Evolutionary conservation across 1,139 yeast genomes (phyloP), one percentile per base, ranked within the genome.

Genomic region (Geotrichum citri-aurantii): DNA sequence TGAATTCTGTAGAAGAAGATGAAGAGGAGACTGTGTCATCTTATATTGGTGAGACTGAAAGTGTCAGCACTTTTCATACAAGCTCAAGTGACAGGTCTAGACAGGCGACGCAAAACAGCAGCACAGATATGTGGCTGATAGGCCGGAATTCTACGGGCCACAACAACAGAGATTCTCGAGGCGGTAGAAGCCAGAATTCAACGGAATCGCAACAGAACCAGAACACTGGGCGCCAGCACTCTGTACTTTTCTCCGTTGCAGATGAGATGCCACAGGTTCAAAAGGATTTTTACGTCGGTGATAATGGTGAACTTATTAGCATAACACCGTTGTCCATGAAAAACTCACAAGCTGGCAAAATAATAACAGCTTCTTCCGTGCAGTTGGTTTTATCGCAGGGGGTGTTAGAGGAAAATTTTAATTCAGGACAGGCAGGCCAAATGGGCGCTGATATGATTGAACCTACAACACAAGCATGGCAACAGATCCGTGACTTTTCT

Each of bases 1-100:
- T 53, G 12, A 19, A 54, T 14, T n/a, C 51, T 21, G 48, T 37
- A n/a, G 47, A 48, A 2, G 59, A 56, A n/a, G 56, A 56, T 14
- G 55, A 51, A 8, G 56, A 57, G 26, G 51, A 33, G 40, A 33
- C 37, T 1, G 53, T n/a, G 5, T 33, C 40, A 12, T 49, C 59
- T 17, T 50, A 52, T 19, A 44, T 46, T 12, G 59, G 24, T 8
- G 59, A 52, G 27, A 50, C 52, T 21, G 59, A 52, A 3, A 42
- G 52, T 21, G 33, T 56, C 14, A 31, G 31, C n/a, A 51, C 58
- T 1, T 56, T 37, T 26, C 26, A 26, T 27, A 37, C 55, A 8
- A 23, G 37, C 26, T 26, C 52, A 1, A 21, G 40, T n/a, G 40
- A 33, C 40, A 12, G 40, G 6, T 33, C 40, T 33, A 33, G 40